A percentile compares a stretch with the other conserved stretches of the same genome.
Evolutionary conservation across 495 filamentous ascomycete genomes (phyloP).

Genomic region (Aspergillus bertholletiae): DNA sequence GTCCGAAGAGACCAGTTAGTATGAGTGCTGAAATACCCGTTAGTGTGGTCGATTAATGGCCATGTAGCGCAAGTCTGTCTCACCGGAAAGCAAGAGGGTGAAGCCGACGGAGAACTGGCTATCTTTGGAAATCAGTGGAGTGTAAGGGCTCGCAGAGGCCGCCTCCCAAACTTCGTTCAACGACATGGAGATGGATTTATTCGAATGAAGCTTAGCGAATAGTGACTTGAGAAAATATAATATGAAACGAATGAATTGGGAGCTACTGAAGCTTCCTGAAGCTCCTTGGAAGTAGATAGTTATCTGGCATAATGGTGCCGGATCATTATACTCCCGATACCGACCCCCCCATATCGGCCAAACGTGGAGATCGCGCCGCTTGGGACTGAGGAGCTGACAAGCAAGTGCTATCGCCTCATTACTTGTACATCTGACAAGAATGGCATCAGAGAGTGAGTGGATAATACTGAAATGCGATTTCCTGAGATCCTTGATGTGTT

Average conservation of each 20-base stretch:
- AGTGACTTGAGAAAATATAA: not conserved
- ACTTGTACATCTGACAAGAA: slow-evolving; percentile 9
- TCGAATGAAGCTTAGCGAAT: not conserved
- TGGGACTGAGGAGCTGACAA: not conserved
- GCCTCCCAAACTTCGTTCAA: slow-evolving; percentile 86
- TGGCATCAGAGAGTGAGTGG: slow-evolving; percentile 19
- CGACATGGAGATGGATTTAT: slow-evolving; percentile 47
- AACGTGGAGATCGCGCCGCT: slow-evolving; percentile 10
- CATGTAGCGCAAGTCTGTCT: slow-evolving; percentile 8
- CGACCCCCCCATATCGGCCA: slow-evolving; percentile 6
- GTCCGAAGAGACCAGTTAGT: slow-evolving; percentile 69
- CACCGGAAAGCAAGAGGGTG: slow-evolving; percentile 66
- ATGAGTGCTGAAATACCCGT: slow-evolving; percentile 46
- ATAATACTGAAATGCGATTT: not conserved
- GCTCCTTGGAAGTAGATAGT: not conserved
- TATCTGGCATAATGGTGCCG: slow-evolving; percentile 18
- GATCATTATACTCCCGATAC: slow-evolving; percentile 16
- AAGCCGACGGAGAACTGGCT: slow-evolving; percentile 83
- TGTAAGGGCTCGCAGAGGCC: slow-evolving; percentile 77
- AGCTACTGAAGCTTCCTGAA: not conserved
- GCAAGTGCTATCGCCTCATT: not conserved
- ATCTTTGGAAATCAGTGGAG: slow-evolving; percentile 75
- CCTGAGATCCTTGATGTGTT: not conserved
- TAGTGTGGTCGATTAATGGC: not conserved
- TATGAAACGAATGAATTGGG: not conserved